Percentiles rank a stretch among this genome's conserved stretches.
Conservation (phyloP, 164 flowering plant species). For the Warburgia ugandensis region DNA sequence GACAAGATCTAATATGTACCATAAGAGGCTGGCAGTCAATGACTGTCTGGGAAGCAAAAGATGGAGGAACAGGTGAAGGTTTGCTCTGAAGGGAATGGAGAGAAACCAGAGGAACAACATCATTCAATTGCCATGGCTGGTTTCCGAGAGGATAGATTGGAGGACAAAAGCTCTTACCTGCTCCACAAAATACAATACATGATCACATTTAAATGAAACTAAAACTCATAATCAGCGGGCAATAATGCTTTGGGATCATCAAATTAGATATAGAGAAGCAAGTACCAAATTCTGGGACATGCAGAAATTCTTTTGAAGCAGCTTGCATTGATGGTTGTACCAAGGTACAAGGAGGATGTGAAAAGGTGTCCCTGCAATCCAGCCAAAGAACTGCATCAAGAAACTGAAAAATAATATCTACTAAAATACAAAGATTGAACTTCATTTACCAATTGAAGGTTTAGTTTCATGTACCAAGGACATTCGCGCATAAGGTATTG, state of each 20-base stretch:
- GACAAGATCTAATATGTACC: constrained; percentile 31
- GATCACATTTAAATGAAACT: neutral
- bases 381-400: constrained; percentile 1
- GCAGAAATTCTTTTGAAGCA: constrained; percentile 24
- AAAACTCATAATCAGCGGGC: neutral
- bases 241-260: no score
- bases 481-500: no score
- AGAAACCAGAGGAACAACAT: constrained; percentile 52
- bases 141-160: constrained; percentile 84
- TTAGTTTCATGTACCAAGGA: no score
- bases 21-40: constrained; percentile 80
- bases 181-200: constrained; percentile 4
- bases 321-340: constrained; percentile 84
- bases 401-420: neutral
- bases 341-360: constrained; percentile 87
- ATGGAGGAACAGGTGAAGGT: constrained; percentile 85
- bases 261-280: neutral
- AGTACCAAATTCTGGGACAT: constrained; percentile 76
- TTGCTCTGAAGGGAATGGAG: constrained; percentile 71
- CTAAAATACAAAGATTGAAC: no score
- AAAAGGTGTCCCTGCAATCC: constrained; percentile 83
- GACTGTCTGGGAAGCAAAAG: constrained; percentile 70
- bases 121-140: constrained; percentile 40
- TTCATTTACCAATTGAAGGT: no score
- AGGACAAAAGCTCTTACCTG: constrained; percentile 72